Percentiles rank a stretch among this genome's conserved stretches.
phyloP scores from a whole-genome alignment of 192 early-diverging fungal species.

The Thamnidium elegans region DNA sequence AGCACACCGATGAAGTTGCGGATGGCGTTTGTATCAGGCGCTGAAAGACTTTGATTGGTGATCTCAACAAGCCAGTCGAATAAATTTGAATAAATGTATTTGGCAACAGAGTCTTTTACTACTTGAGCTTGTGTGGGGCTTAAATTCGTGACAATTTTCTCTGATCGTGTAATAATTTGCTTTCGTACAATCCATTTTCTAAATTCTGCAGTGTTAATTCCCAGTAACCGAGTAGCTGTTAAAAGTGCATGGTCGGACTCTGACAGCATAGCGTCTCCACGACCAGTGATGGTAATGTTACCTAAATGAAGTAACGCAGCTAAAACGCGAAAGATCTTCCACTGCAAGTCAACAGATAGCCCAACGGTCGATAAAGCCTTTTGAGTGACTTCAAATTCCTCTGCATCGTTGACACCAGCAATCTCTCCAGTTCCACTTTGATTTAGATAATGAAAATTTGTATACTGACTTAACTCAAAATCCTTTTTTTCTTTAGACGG shows the following conservation, averaged over 20 bases:
- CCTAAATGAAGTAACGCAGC: slow-evolving; percentile 95
- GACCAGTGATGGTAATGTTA: slow-evolving; percentile 84
- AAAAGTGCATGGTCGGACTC: slow-evolving; percentile 75
- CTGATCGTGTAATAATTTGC: slow-evolving; percentile 89
- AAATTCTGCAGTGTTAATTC: slow-evolving; percentile 77
- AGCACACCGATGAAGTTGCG: slow-evolving; percentile 93
- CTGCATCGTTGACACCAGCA: slow-evolving; percentile 86
- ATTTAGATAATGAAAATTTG: slow-evolving; percentile 79
- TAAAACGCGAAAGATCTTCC: slow-evolving; percentile 85
- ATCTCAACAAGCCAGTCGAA: slow-evolving; percentile 96
- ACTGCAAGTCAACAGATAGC: slow-evolving; percentile 76
- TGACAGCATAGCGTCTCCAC: slow-evolving; percentile 65
- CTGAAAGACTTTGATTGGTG: slow-evolving; percentile 80
- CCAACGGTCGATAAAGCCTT: slow-evolving; percentile 85
- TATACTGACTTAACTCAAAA: slow-evolving; percentile 69
- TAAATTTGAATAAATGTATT: slow-evolving; percentile 92
- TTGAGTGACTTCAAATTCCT: slow-evolving; percentile 87
- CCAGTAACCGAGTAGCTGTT: slow-evolving; percentile 67
- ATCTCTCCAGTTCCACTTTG: slow-evolving; percentile 83
- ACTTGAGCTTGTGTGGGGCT: slow-evolving; percentile 72
- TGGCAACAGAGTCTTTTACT: slow-evolving; percentile 92
- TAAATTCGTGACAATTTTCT: slow-evolving; percentile 88
- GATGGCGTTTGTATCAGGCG: slow-evolving; percentile 36
- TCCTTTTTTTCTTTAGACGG: slow-evolving; percentile 79
- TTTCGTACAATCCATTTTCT: slow-evolving; percentile 95